Evolutionary conservation across 129 eudicot species (phyloP).

Genomic region (Arctium minus): DNA sequence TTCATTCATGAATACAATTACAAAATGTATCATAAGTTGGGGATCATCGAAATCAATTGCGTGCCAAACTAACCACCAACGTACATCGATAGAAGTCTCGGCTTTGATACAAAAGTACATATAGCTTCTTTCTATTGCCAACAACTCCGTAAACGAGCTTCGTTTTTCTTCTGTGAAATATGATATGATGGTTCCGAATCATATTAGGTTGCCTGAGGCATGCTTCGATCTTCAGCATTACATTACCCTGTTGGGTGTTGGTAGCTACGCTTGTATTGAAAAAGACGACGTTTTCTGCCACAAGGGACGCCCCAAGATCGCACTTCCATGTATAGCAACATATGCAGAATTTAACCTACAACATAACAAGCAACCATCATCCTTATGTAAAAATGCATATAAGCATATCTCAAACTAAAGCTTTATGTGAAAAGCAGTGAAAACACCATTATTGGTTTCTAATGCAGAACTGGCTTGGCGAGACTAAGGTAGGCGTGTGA

Average conservation of each 20-base stretch:
- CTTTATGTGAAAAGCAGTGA: neutral
- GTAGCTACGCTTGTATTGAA: conserved; percentile 40
- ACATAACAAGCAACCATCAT: neutral
- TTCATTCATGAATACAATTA: neutral
- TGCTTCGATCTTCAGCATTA: neutral
- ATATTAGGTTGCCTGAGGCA: neutral
- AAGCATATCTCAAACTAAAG: neutral
- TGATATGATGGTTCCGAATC: neutral
- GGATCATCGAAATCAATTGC: neutral
- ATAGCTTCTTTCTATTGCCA: conserved; percentile 9
- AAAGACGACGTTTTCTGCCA: conserved; percentile 73
- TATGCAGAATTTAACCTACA: conserved; percentile 87
- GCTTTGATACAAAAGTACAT: neutral
- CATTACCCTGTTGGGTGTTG: neutral
- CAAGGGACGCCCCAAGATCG: conserved; percentile 84
- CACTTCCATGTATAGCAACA: conserved; percentile 81
- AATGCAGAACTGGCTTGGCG: no score
- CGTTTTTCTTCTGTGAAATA: neutral
- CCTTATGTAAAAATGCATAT: neutral
- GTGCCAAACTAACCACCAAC: neutral
- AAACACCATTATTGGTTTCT: neutral
- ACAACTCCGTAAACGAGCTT: conserved; percentile 5
- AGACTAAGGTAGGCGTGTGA: neutral
- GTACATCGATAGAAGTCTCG: neutral
- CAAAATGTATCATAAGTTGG: neutral